Conservation (phyloP, 768 basidiomycete species). For the Termitomyces eurrhizus region DNA sequence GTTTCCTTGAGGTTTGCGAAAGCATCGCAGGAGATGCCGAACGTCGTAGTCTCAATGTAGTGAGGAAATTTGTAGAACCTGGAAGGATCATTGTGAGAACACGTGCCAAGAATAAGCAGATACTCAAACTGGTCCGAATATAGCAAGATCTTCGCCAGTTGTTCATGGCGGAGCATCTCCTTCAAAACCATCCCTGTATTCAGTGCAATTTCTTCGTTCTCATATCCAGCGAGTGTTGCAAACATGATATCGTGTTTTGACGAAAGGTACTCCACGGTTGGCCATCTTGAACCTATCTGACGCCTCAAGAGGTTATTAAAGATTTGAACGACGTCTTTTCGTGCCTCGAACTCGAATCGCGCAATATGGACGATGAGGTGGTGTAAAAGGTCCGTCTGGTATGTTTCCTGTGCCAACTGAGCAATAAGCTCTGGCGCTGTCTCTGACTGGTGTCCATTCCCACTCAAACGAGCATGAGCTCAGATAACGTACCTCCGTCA, state of each 20-base stretch:
- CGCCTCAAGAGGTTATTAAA: constrained; percentile 87
- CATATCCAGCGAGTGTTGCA: constrained; percentile 85
- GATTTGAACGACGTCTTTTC: constrained; percentile 81
- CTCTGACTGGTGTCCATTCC: constrained; percentile 37
- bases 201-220: constrained; percentile 92
- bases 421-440: constrained; percentile 87
- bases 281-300: constrained; percentile 90
- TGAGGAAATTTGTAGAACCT: constrained; percentile 97
- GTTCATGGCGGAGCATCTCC: constrained; percentile 95
- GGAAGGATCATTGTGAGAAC: constrained; percentile 2
- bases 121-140: constrained; percentile 86
- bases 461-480: not conserved
- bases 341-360: constrained; percentile 91
- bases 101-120: not conserved
- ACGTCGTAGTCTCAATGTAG: constrained; percentile 96
- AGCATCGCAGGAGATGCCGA: constrained; percentile 97
- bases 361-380: constrained; percentile 78
- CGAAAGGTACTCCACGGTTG: constrained; percentile 93
- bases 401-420: constrained; percentile 94
- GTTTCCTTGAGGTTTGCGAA: constrained; percentile 98
- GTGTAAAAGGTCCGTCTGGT: constrained; percentile 83
- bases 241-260: constrained; percentile 74
- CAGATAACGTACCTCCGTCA: constrained; percentile 65
- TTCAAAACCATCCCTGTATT: constrained; percentile 98
- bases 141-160: constrained; percentile 82